These are phyloP conservation scores for Boletus barrowsii DNA, from an alignment of 768 basidiomycete genomes.

Conservation along the genomic window DNA sequence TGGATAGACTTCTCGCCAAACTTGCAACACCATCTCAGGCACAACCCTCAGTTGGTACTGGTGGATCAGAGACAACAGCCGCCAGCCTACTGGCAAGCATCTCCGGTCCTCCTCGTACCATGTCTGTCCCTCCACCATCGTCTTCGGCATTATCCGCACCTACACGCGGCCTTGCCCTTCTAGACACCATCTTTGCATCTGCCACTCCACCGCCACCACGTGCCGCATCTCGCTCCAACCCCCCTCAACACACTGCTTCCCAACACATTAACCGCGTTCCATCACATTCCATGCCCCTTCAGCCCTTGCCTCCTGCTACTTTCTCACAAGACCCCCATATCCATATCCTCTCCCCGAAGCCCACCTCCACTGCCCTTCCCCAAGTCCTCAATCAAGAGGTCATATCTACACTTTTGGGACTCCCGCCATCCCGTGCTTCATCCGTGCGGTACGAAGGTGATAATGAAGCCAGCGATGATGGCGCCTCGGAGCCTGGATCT, in stretches of 20 bases:
- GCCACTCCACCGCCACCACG: slow-evolving; percentile 37
- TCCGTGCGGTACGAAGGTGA: slow-evolving; percentile 55
- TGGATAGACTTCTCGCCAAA: slow-evolving; percentile 45
- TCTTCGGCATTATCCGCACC: slow-evolving; percentile 28
- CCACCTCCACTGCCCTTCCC: slow-evolving; percentile 49
- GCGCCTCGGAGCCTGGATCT: slow-evolving; percentile 38
- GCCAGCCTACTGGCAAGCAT: slow-evolving; percentile 47
- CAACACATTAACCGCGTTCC: slow-evolving; percentile 7
- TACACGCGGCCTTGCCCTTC: slow-evolving; percentile 53
- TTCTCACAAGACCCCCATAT: slow-evolving; percentile 37
- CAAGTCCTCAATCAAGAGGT: slow-evolving; percentile 73
- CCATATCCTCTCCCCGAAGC: slow-evolving; percentile 55
- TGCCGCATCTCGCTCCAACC: slow-evolving; percentile 18
- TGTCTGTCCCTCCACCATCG: slow-evolving; percentile 26
- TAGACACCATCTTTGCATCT: slow-evolving; percentile 75
- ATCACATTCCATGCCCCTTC: slow-evolving; percentile 6
- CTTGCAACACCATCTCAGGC: slow-evolving; percentile 25
- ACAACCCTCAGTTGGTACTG: slow-evolving; percentile 20
- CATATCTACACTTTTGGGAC: slow-evolving; percentile 60
- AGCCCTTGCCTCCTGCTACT: slow-evolving; percentile 15
- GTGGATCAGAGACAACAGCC: slow-evolving; percentile 33
- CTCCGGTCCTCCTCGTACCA: slow-evolving; percentile 39
- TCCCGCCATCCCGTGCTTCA: slow-evolving; percentile 39
- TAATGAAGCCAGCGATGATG: slow-evolving; percentile 42
- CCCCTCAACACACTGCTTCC: slow-evolving; percentile 13